Evolutionary conservation across 345 rosid species (phyloP).

Genomic region (Fremontodendron californicum): DNA sequence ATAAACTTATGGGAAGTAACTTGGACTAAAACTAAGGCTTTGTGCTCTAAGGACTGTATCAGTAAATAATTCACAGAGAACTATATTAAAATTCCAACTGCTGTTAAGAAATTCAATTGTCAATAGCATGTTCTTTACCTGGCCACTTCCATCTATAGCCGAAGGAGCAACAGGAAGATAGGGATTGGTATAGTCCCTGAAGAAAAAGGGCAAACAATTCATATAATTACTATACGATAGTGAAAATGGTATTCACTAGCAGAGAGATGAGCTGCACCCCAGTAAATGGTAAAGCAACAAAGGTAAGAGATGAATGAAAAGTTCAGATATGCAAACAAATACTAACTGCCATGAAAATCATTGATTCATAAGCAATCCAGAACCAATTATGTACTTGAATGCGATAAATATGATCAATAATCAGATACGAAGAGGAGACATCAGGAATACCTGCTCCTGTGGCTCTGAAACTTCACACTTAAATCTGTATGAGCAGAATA

Average conservation of each 20-base stretch:
- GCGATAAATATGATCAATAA: background rate
- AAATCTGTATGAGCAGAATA: slow-evolving; percentile 98
- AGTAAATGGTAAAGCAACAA: background rate
- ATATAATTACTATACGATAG: background rate
- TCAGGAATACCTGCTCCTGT: slow-evolving; percentile 77
- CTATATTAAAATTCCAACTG: background rate
- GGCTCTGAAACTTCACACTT: slow-evolving; percentile 97
- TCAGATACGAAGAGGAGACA: background rate
- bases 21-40: background rate
- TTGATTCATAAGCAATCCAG: background rate
- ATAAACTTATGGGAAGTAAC: background rate
- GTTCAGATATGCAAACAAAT: background rate
- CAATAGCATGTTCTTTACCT: slow-evolving; percentile 35
- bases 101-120: background rate
- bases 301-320: background rate
- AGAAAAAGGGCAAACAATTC: background rate
- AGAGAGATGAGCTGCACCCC: background rate
- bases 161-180: slow-evolving; percentile 97
- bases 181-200: slow-evolving; percentile 95
- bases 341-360: background rate
- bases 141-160: slow-evolving; percentile 86
- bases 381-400: background rate
- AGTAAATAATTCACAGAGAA: background rate
- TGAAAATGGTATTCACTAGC: slow-evolving; percentile 5
- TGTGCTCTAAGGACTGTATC: background rate